Base-by-base conservation (phyloP, 306 rosid species). In the Cucurbita ficifolia region DNA sequence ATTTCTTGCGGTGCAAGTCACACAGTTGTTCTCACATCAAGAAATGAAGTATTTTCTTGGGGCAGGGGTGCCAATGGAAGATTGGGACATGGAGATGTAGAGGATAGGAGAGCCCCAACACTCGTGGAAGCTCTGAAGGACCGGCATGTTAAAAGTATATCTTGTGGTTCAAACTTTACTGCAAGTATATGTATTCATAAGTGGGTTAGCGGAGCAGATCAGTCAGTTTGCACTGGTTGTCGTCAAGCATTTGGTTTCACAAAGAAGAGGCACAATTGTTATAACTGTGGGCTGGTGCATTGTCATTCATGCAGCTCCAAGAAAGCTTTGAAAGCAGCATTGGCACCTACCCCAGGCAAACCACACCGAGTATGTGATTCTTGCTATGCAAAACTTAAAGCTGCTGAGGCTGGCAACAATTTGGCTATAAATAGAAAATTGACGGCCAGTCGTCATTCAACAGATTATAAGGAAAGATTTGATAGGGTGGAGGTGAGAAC, bases 11-110 rank as follows among this genome's bases (percentile, higher is more conserved):
- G 99, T 4, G 82, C 86, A 29, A 73, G 81, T 81, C 99, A 95
- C 85, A 95, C 83, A 68, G 96, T 89, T 63, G 90, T 82, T 39
- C 73, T 95, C 76, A 95, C 99, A 65, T 86, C 99, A 75, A 86
- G 96, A 88, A 91, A 95, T 84, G 97, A 95, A 77, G 85, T 95
- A 48, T 89, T 86, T 79, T 89, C 99, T 65, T 95, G 99, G 99
- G 99, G 97, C 10, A 88, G 76, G 81, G 99, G 99, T 77, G 88
- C 88, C 63, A 95, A 88, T 82, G 99, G 99, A 85, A 84, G 99
- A 77, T 70, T 95, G 76, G 99, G 99, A 77, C 97, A 89, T 55
- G 96, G 97, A 60, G 96, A 95, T 76, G 65, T 63, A 5, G 89
- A 88, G 2, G 91, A 95, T 76, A 79, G 83, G 72, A 88, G 83